Percentiles rank a stretch among this genome's conserved stretches.
Conservation (phyloP, 805 yeast species). For the Yamadazyma ubonensis region DNA sequence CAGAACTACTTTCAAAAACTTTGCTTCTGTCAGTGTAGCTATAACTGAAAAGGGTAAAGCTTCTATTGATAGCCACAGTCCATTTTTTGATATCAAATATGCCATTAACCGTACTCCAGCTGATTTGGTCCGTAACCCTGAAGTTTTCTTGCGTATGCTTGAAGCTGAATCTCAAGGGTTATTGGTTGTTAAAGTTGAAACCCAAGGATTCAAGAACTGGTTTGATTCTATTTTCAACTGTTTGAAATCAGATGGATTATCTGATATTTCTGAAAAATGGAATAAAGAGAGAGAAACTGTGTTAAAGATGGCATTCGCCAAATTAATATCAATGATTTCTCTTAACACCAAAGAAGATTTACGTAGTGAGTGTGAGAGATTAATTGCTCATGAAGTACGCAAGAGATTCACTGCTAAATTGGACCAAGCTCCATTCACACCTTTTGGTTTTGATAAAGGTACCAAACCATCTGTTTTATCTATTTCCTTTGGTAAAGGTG, state of each 20-base stretch:
- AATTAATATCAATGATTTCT: conserved; percentile 64
- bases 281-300: conserved; percentile 68
- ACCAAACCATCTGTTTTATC: conserved; percentile 84
- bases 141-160: conserved; percentile 80
- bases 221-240: conserved; percentile 43
- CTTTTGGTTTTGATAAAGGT: conserved; percentile 73
- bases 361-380: conserved; percentile 70
- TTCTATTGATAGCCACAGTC: conserved; percentile 75
- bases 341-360: conserved; percentile 81
- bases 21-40: conserved; percentile 67
- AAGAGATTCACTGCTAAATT: conserved; percentile 64
- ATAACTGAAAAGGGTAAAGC: conserved; percentile 72
- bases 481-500: conserved; percentile 84
- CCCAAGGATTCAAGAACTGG: conserved; percentile 45
- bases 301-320: conserved; percentile 64
- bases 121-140: conserved; percentile 76
- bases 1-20: conserved; percentile 59
- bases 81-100: conserved; percentile 87
- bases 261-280: conserved; percentile 79
- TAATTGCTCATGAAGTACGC: conserved; percentile 69
- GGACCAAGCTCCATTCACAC: conserved; percentile 92
- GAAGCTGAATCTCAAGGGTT: conserved; percentile 85
- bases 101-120: conserved; percentile 76
- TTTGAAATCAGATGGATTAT: conserved; percentile 73
- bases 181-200: conserved; percentile 59